phyloP scores from a whole-genome alignment of 306 rosid species.

The Glycine latifolia region DNA sequence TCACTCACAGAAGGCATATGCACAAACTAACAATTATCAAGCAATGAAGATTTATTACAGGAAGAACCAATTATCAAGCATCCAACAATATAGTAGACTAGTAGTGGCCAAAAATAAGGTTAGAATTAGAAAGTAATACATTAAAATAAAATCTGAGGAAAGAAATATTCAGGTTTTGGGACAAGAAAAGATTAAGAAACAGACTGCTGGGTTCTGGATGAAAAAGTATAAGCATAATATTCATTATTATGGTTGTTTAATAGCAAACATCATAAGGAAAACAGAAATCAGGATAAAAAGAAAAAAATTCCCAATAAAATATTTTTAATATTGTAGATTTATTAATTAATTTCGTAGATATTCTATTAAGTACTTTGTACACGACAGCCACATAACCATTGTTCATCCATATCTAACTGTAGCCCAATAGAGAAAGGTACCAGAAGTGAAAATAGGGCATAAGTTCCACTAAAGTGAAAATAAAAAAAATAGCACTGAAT shows the following conservation, averaged over 20 bases:
- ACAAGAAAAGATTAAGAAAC: background rate
- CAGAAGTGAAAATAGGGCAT: constrained; percentile 4
- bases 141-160: too few relatives aligned
- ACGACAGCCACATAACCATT: constrained; percentile 3
- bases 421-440: constrained; percentile 10
- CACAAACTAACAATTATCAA: too few relatives aligned
- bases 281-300: constrained; percentile 5
- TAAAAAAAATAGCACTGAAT: background rate
- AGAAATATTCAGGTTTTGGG: too few relatives aligned
- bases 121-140: too few relatives aligned
- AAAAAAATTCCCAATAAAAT: background rate
- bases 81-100: too few relatives aligned
- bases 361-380: constrained; percentile 17
- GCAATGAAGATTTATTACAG: too few relatives aligned
- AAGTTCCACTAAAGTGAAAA: constrained; percentile 15
- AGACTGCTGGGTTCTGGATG: too few relatives aligned
- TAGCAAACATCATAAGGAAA: constrained; percentile 12
- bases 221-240: background rate
- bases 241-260: background rate
- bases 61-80: too few relatives aligned
- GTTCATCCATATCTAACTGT: constrained; percentile 20
- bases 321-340: background rate
- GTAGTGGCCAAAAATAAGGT: too few relatives aligned
- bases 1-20: too few relatives aligned
- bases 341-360: background rate